phyloP scores from a whole-genome alignment of 1,284 basidiomycete genomes.

The Sanghuangporus baumii region DNA sequence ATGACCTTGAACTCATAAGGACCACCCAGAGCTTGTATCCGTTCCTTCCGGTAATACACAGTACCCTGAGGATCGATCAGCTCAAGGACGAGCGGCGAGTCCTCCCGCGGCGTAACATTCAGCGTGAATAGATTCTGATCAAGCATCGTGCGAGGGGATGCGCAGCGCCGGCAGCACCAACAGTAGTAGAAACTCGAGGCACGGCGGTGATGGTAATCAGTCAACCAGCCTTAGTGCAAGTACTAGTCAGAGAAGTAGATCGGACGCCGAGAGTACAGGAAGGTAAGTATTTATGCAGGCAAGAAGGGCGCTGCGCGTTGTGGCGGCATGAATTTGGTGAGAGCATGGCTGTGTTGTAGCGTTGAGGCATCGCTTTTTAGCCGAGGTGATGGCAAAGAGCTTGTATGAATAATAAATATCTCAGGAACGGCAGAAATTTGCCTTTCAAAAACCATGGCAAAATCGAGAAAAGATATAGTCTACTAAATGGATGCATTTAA shows the following conservation, averaged over 20 bases:
- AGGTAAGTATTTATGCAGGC: not conserved
- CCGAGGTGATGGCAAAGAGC: not conserved
- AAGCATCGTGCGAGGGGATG: conserved; percentile 49
- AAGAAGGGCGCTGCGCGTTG: not conserved
- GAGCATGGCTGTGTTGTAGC: conserved; percentile 3
- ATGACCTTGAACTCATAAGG: conserved; percentile 60
- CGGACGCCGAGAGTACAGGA: not conserved
- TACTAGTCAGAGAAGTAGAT: not conserved
- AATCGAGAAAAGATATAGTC: not conserved
- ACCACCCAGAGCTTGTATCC: conserved; percentile 35
- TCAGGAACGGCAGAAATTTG: not conserved
- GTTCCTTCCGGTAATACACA: conserved; percentile 64
- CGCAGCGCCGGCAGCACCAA: not conserved
- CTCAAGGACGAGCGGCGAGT: conserved; percentile 56
- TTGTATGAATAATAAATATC: not conserved
- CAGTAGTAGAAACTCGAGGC: not conserved
- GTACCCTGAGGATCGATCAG: conserved; percentile 58
- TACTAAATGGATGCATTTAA: not conserved
- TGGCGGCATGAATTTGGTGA: not conserved
- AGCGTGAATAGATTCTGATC: conserved; percentile 80
- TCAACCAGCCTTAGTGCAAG: not conserved
- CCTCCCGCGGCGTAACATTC: conserved; percentile 49
- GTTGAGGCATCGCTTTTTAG: not conserved
- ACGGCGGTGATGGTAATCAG: not conserved
- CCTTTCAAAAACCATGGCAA: not conserved